Evolutionary conservation across 805 yeast species (phyloP).

Genomic region (Saccharomycopsis selenospora): DNA sequence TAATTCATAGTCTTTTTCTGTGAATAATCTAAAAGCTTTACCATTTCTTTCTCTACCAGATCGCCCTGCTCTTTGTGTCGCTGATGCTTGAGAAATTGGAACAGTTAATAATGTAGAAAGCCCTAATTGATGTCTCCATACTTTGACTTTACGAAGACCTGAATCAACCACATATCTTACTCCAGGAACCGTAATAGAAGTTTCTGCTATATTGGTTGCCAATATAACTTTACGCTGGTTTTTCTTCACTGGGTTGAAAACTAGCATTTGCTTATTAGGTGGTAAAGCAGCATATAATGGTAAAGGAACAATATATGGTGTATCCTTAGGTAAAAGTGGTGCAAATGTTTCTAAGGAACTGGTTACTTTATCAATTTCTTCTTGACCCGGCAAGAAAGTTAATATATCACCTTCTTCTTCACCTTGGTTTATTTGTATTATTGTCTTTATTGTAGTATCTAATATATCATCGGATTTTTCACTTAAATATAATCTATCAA

Average conservation of each 20-base stretch:
- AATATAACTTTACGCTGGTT: conserved; percentile 77
- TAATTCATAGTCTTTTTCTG: conserved; percentile 58
- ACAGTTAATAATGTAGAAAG: conserved; percentile 88
- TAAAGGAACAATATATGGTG: conserved; percentile 66
- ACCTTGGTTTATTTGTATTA: conserved; percentile 68
- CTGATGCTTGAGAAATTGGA: conserved; percentile 90
- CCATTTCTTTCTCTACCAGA: conserved; percentile 98
- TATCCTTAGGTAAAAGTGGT: conserved; percentile 61
- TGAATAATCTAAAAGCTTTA: conserved; percentile 76
- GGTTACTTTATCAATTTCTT: conserved; percentile 86
- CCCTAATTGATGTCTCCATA: conserved; percentile 90
- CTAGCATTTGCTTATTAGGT: conserved; percentile 71
- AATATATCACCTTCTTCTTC: conserved; percentile 88
- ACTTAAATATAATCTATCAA: conserved; percentile 58
- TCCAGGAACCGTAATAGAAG: conserved; percentile 93
- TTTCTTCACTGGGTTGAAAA: conserved; percentile 60
- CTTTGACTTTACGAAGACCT: conserved; percentile 87
- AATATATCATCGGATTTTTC: conserved; percentile 74
- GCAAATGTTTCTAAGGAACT: conserved; percentile 52
- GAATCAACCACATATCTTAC: conserved; percentile 89
- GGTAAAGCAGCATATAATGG: conserved; percentile 95
- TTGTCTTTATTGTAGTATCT: conserved; percentile 65
- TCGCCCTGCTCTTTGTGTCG: conserved; percentile 93
- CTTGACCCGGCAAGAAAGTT: conserved; percentile 93
- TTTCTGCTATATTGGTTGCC: conserved; percentile 96